Conservation (phyloP, 1,284 basidiomycete genomes). For the Butyriboletus appendiculatus region DNA sequence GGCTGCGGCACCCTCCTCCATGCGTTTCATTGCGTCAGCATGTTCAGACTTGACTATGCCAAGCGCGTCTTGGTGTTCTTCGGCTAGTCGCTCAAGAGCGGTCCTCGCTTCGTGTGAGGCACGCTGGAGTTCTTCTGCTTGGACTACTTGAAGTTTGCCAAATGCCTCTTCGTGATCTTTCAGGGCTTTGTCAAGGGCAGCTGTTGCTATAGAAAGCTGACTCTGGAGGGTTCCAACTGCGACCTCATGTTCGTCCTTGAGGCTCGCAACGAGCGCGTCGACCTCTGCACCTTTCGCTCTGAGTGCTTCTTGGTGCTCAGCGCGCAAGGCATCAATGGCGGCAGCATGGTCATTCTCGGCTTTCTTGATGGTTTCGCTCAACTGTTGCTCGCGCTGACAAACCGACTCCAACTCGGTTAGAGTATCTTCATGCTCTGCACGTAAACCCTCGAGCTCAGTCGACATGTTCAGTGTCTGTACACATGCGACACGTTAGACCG, state of each 20-base stretch:
- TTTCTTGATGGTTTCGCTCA: constrained; percentile 51
- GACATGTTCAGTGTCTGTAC: constrained; percentile 81
- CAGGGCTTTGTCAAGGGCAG: constrained; percentile 47
- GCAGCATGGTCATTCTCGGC: constrained; percentile 49
- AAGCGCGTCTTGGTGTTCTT: constrained; percentile 56
- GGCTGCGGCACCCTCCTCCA: constrained; percentile 57
- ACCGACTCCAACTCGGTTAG: constrained; percentile 54
- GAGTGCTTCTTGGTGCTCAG: constrained; percentile 56
- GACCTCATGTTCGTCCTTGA: constrained; percentile 45
- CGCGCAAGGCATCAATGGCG: constrained; percentile 52
- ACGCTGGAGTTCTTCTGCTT: constrained; percentile 48
- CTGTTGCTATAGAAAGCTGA: constrained; percentile 46
- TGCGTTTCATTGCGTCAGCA: constrained; percentile 53
- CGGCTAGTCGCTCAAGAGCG: constrained; percentile 44
- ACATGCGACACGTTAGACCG: not conserved
- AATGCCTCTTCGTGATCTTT: constrained; percentile 55
- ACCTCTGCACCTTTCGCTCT: constrained; percentile 53
- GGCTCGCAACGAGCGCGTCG: constrained; percentile 44
- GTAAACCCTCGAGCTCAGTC: constrained; percentile 75
- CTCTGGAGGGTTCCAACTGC: constrained; percentile 39
- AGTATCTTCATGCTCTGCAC: constrained; percentile 57
- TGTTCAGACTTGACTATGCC: constrained; percentile 55
- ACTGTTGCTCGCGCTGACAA: constrained; percentile 55
- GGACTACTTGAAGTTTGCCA: constrained; percentile 47
- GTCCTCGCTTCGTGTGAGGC: constrained; percentile 51